Evolutionary conservation across 1,284 basidiomycete species (phyloP), one percentile per base, ranked within the genome.

Genomic region (Stereum hirsutum): DNA sequence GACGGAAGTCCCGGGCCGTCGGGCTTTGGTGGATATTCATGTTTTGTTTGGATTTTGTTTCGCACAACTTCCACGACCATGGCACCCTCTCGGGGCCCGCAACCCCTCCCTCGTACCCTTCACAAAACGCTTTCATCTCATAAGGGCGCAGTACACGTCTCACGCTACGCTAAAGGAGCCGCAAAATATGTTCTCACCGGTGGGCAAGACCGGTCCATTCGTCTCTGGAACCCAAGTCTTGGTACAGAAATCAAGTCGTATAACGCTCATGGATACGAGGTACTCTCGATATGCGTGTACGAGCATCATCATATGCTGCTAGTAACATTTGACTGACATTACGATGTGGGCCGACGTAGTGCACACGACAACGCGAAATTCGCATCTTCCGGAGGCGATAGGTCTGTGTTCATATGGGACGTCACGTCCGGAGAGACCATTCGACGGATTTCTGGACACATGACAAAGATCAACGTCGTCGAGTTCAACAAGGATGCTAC

Each of bases 331-430:
- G 37, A 44, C 39, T 43, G 36, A 41, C 28, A 36, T 23, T 44
- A 44, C 39, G 46, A 35, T 43, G 34, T 39, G 40, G 30, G 20
- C 33, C 36, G 31, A 12, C 27, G 12, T 51, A 95, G 93, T 34
- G 78, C 92, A 19, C 81, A 87, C 49, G 94, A 98, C 63, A 99
- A 98, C 64, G 81, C 87, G 37, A 84, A 85, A 53, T 95, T 99
- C 55, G 94, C 87, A 1, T 93, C 89, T 2, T 90, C 87, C 21
- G 96, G 96, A 31, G 92, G 90, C 3, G 96, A 99, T 62, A 81
- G 89, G 50, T 81, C 81, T 36, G 85, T 97, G 0, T 94, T 93
- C 53, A 62, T 97, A 19, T 99, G 95, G 95, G 96, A 99, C 58
- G 95, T 99, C 6, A 79, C 84, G 8, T 80, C 84, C 12, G 95